A percentile compares a stretch with the other conserved stretches of the same genome.
Evolutionary conservation across 345 rosid genomes (phyloP).

Genomic region (Abelmoschus esculentus): DNA sequence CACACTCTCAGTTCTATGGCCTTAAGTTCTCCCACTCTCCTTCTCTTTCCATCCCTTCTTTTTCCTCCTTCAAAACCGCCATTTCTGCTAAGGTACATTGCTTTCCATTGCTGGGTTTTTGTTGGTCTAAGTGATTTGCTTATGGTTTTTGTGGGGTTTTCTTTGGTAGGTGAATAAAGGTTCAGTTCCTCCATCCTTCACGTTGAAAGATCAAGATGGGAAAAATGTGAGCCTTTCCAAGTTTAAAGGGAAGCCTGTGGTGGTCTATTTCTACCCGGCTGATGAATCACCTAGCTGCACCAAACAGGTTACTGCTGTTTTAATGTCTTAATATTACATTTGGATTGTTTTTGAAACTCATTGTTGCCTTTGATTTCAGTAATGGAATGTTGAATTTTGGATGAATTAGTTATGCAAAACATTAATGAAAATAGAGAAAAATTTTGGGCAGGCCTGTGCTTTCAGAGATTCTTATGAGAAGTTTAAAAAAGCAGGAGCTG

Average conservation of each 20-base stretch:
- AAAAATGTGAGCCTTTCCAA: conserved; percentile 57
- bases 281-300: conserved; percentile 97
- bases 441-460: conserved; percentile 61
- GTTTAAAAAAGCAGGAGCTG: conserved; percentile 96
- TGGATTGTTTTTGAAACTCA: not conserved
- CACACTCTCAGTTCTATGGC: conserved; percentile 64
- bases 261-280: conserved; percentile 90
- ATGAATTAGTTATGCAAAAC: not conserved
- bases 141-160: not conserved
- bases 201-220: conserved; percentile 89
- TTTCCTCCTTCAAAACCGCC: conserved; percentile 25
- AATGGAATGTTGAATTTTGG: not conserved
- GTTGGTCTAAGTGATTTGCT: not conserved
- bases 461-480: conserved; percentile 90
- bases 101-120: not conserved
- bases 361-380: not conserved
- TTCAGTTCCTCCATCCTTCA: conserved; percentile 65
- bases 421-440: not conserved
- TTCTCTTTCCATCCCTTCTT: conserved; percentile 7
- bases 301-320: conserved; percentile 50
- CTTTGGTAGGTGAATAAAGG: conserved; percentile 64
- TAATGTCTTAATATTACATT: not conserved
- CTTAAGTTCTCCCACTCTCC: conserved; percentile 37
- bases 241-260: conserved; percentile 92
- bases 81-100: conserved; percentile 82